A percentile compares a stretch with the other conserved stretches of the same genome.
phyloP scores from a whole-genome alignment of 306 rosid species.

The Quercus wislizeni region DNA sequence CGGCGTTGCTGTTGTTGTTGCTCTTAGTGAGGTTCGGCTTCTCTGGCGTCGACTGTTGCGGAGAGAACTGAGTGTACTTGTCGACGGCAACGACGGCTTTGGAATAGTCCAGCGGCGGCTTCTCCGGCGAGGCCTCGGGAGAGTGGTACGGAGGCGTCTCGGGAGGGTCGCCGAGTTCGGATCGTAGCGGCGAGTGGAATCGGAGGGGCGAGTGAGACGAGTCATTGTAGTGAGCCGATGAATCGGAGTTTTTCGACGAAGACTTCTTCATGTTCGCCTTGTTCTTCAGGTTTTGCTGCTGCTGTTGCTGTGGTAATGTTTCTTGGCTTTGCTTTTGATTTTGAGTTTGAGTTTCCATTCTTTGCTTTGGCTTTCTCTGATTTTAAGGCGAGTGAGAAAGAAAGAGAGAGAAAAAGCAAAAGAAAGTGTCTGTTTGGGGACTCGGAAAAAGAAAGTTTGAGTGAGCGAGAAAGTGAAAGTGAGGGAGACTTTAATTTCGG shows the following conservation, averaged over 20 bases:
- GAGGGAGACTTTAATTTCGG: slow-evolving; percentile 5
- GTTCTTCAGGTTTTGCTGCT: neutral
- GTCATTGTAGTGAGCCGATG: slow-evolving; percentile 39
- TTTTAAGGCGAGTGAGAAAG: slow-evolving; percentile 22
- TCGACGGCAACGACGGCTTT: slow-evolving; percentile 53
- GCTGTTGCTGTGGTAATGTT: no score
- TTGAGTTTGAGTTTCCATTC: slow-evolving; percentile 22
- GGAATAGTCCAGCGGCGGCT: slow-evolving; percentile 41
- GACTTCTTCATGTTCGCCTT: slow-evolving; percentile 49
- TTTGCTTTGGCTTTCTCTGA: slow-evolving; percentile 1
- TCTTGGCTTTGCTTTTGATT: neutral
- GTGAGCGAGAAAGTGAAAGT: neutral
- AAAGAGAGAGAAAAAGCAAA: slow-evolving; percentile 7
- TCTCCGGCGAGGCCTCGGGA: slow-evolving; percentile 53
- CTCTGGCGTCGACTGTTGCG: slow-evolving; percentile 30
- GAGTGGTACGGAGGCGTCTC: slow-evolving; percentile 61
- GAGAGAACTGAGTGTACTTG: slow-evolving; percentile 41
- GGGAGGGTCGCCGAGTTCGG: slow-evolving; percentile 63
- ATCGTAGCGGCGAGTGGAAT: slow-evolving; percentile 61
- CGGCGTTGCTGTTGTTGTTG: no score
- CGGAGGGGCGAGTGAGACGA: slow-evolving; percentile 73
- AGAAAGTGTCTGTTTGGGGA: slow-evolving; percentile 32
- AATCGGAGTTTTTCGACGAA: slow-evolving; percentile 50
- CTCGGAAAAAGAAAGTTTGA: slow-evolving; percentile 24
- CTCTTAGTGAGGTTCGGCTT: neutral